Evolutionary conservation across 495 filamentous ascomycete genomes (phyloP).

Genomic region (Penicillium nucicola): DNA sequence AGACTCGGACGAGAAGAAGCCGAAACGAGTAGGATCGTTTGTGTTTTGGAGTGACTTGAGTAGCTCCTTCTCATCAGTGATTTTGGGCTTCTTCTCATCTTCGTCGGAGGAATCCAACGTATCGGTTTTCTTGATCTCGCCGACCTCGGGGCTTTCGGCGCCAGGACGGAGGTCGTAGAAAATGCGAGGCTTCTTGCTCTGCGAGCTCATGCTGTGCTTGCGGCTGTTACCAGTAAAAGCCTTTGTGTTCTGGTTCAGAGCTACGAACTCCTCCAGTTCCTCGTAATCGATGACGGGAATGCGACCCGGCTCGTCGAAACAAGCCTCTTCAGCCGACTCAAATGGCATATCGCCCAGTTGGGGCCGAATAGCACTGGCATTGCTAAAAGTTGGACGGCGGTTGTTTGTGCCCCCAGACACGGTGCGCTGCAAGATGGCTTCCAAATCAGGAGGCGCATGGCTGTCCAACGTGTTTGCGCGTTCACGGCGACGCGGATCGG

Average conservation of each 20-base stretch:
- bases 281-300: constrained; percentile 78
- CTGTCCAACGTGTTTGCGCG: constrained; percentile 63
- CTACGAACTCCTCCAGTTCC: constrained; percentile 81
- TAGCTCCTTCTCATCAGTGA: constrained; percentile 30
- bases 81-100: constrained; percentile 18
- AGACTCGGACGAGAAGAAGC: constrained; percentile 92
- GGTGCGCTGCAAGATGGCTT: constrained; percentile 66
- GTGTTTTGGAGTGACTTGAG: constrained; percentile 36
- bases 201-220: constrained; percentile 52
- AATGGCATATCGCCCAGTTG: constrained; percentile 43
- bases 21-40: constrained; percentile 72
- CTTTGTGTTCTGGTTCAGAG: constrained; percentile 50
- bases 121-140: constrained; percentile 32
- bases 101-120: constrained; percentile 16
- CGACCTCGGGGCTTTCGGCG: constrained; percentile 23
- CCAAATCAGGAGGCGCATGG: constrained; percentile 52
- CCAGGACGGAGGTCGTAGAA: constrained; percentile 63
- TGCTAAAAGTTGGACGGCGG: constrained; percentile 60
- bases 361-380: constrained; percentile 49
- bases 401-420: constrained; percentile 64
- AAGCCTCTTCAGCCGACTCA: constrained; percentile 72
- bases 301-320: constrained; percentile 63
- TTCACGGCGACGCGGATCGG: constrained; percentile 67
- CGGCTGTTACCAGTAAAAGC: constrained; percentile 29
- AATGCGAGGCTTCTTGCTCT: constrained; percentile 46